Evolutionary conservation across 2,329 filamentous ascomycete species (phyloP).

Genomic region (Alternaria infectoria): DNA sequence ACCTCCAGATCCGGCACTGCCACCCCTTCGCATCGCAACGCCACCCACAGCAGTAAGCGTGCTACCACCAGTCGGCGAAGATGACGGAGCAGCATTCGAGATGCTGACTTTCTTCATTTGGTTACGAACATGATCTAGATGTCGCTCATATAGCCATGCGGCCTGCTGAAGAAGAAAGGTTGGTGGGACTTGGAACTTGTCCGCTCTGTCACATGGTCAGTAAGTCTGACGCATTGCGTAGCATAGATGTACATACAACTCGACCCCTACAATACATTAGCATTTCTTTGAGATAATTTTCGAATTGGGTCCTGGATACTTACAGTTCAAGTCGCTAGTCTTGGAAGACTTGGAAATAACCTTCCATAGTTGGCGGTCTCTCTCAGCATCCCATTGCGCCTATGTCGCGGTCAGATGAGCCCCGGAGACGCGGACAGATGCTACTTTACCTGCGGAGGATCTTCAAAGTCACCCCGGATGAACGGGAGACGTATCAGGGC

Average conservation of each 20-base stretch:
- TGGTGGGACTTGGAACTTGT: slow-evolving; percentile 81
- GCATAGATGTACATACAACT: slow-evolving; percentile 63
- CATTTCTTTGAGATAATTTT: no score
- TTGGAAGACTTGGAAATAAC: slow-evolving; percentile 82
- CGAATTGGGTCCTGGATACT: slow-evolving; percentile 12
- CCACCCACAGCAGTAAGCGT: slow-evolving; percentile 50
- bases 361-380: slow-evolving; percentile 90
- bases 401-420: slow-evolving; percentile 47
- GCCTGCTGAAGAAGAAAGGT: slow-evolving; percentile 92
- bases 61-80: slow-evolving; percentile 45
- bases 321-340: slow-evolving; percentile 85
- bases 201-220: slow-evolving; percentile 57
- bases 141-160: slow-evolving; percentile 89
- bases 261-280: slow-evolving; percentile 65
- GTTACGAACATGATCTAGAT: slow-evolving; percentile 86
- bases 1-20: slow-evolving; percentile 55
- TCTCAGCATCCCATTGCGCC: slow-evolving; percentile 86
- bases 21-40: slow-evolving; percentile 59
- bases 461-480: slow-evolving; percentile 82
- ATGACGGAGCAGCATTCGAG: slow-evolving; percentile 64
- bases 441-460: slow-evolving; percentile 77
- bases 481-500: slow-evolving; percentile 92
- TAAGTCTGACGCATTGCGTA: not conserved
- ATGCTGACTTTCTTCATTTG: slow-evolving; percentile 81
- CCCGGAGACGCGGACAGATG: not conserved